Evolutionary conservation across 768 basidiomycete species (phyloP), one percentile per base, ranked within the genome.

Genomic region (Scleroderma bovista): DNA sequence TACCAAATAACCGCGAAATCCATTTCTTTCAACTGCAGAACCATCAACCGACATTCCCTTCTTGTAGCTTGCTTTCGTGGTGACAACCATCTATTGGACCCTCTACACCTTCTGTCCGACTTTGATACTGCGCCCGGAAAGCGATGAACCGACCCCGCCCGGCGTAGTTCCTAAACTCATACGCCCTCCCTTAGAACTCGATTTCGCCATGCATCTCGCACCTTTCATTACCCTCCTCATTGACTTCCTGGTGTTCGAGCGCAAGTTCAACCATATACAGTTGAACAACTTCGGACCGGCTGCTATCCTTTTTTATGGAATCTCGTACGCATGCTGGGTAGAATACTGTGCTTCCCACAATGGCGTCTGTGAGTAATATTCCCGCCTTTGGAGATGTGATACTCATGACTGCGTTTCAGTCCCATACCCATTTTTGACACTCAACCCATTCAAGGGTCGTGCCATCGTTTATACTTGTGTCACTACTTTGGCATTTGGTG

Each of bases 341-440:
- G 90, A 93, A 57, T 77, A 79, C 54, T 84, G 81, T 53, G 81
- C 81, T 0, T 66, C 60, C 7, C 74, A 70, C 62, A 89, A 88
- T 52, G 79, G 78, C 6, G 61, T 59, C 3, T 88, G 84, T 88
- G 54, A 67, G 82, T 75, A 36, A 15, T 16, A 17, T 4, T 31
- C 11, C 38, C 24, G 23, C 26, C 23, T n/a, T 24, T 40, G 19
- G 19, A 36, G 19, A 10, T 34, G 23, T 44, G 15, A 59, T 46
- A 29, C 43, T 50, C 29, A 53, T 24, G 19, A 7, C 44, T 36
- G 15, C 43, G 12, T 44, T 45, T 5, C 49, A 87, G 86, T 90
- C 69, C 87, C 89, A 23, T 92, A 93, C 66, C 90, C 90, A 0
- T 92, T 93, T 70, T 71, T 93, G 51, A 87, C 81, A 0, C 56